phyloP scores from a whole-genome alignment of 306 rosid genomes.

The Medicago ruthenica region DNA sequence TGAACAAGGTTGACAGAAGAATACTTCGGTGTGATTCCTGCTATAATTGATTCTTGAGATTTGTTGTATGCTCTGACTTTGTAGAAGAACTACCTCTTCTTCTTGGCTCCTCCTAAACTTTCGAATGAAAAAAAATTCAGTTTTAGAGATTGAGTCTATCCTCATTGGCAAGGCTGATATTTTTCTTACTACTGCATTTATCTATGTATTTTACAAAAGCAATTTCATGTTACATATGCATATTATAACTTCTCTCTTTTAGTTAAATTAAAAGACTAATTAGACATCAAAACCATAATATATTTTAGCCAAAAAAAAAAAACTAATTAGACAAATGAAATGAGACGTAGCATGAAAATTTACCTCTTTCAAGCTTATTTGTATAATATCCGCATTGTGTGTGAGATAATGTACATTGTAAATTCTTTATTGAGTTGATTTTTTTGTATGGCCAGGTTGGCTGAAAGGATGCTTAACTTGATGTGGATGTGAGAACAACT shows the following conservation, averaged over 20 bases:
- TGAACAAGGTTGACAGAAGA: too few relatives aligned
- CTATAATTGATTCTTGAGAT: neutral
- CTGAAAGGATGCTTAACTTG: neutral
- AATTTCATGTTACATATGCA: constrained; percentile 1
- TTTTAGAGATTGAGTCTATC: neutral
- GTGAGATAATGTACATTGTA: constrained; percentile 18
- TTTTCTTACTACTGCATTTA: neutral
- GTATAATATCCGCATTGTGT: neutral
- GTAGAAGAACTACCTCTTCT: neutral
- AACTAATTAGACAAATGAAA: constrained; percentile 12
- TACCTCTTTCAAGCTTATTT: constrained; percentile 11
- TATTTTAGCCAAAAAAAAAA: too few relatives aligned
- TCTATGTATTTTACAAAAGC: neutral
- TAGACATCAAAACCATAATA: too few relatives aligned
- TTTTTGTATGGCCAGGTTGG: constrained; percentile 6
- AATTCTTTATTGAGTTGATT: neutral
- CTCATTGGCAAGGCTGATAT: neutral
- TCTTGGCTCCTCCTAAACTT: too few relatives aligned
- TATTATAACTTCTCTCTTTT: constrained; percentile 6
- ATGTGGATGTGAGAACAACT: neutral
- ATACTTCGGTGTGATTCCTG: neutral
- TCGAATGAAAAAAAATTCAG: too few relatives aligned
- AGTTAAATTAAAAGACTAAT: neutral
- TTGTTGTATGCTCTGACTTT: neutral
- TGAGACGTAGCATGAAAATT: constrained; percentile 10